Base-by-base conservation (phyloP, 495 filamentous ascomycete species). In the Achaetomiella virescens region DNA sequence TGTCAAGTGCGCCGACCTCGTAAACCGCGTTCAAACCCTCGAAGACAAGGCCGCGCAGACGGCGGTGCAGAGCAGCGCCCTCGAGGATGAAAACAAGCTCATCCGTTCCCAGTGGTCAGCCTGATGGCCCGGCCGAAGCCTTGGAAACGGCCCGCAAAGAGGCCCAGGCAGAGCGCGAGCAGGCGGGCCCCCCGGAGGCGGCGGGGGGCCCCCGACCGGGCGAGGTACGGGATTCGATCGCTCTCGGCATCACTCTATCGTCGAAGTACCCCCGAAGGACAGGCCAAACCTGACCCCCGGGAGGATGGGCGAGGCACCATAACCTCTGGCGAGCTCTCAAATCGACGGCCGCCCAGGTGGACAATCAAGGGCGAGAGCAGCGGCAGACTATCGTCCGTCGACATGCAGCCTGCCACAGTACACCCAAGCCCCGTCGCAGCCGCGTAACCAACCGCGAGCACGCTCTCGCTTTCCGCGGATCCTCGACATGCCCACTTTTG, bases 401-500 rank as follows among this genome's bases (percentile, higher is more conserved):
- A 33, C 6, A 11, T 6, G 31, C 31, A 33, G 11, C 6, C 31
- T 6, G 31, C 31, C 31, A 6, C 38, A 41, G 4, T 17, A 18
- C 21, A 10, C 11, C 20, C 20, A 5, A 21, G 4, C 41, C 8
- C 41, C 20, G 14, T 1, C 41, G 25, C 21, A 18, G 36, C 49
- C 37, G 8, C 38, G 3, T 3, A 10, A 8, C 15, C 35, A 18
- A 4, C 29, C 21, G 31, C 51, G 51, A 29, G 18, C 41, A 22
- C 11, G 20, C 29, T 54, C 42, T 4, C 42, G 42, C 8, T 47
- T 47, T 17, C 52, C 52, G 18, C 43, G 42, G 21, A 20, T 54
- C 6, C 42, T 40, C 6, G 41, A 54, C 1, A 46, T 54, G 44
- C 52, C 52, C 24, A 48, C 52, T n/a, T 55, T 54, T 8, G 43